Evolutionary conservation across 805 yeast species (phyloP).

Genomic region (Vanderwaltozyma tropicalis): DNA sequence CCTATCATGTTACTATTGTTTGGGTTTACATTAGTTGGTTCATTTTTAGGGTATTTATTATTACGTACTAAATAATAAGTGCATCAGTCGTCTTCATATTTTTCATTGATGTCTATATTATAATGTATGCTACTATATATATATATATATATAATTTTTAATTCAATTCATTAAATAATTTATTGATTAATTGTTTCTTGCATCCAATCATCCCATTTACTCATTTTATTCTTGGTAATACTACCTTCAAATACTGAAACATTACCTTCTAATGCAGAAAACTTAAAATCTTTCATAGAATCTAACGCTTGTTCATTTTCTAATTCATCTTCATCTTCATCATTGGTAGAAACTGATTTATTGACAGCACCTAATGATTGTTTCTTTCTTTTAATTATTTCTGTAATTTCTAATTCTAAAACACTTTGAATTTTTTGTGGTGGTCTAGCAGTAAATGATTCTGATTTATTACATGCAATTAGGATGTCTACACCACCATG

Average conservation of each 20-base stretch:
- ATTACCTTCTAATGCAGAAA: constrained; percentile 62
- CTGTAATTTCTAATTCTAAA: constrained; percentile 55
- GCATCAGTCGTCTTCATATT: neutral
- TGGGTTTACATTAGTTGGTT: constrained; percentile 22
- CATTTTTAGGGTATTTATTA: constrained; percentile 18
- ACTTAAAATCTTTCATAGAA: constrained; percentile 38
- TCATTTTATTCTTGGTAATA: constrained; percentile 44
- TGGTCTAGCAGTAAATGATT: constrained; percentile 75
- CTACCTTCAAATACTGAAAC: constrained; percentile 68
- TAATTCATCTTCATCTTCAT: constrained; percentile 13
- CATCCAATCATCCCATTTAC: constrained; percentile 68
- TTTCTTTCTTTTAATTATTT: constrained; percentile 36
- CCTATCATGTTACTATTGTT: constrained; percentile 22
- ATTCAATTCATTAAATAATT: neutral
- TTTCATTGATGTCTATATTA: neutral
- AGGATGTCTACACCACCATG: constrained; percentile 62
- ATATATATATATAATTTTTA: no score
- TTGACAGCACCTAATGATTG: constrained; percentile 37
- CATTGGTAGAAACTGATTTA: constrained; percentile 15
- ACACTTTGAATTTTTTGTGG: constrained; percentile 45
- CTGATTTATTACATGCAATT: constrained; percentile 78
- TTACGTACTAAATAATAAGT: no score
- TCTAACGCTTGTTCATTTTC: constrained; percentile 24
- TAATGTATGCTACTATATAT: neutral
- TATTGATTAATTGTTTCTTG: constrained; percentile 33